These are phyloP conservation scores for Fagopyrum tataricum DNA, from an alignment of 148 eudicot species.

Conservation along the genomic window DNA sequence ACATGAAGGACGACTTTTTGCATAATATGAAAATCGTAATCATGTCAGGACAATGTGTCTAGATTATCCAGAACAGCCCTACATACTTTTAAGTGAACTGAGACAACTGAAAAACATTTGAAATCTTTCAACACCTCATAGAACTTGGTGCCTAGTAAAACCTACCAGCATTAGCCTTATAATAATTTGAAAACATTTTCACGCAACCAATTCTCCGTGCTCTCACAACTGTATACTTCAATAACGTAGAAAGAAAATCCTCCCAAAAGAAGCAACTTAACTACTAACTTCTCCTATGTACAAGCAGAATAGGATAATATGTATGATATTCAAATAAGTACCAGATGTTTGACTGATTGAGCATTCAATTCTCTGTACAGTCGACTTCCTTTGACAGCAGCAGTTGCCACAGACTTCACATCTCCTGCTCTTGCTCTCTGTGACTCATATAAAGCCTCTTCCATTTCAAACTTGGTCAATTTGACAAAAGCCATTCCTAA, in stretches of 20 bases:
- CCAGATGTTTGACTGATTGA: slow-evolving; percentile 69
- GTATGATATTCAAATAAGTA: slow-evolving; percentile 13
- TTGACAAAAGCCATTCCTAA: slow-evolving; percentile 15
- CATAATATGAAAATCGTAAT: neutral
- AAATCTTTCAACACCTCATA: neutral
- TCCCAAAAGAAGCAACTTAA: neutral
- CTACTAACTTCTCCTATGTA: neutral
- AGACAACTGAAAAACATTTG: too few species aligned
- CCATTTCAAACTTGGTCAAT: slow-evolving; percentile 13
- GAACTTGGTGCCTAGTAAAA: neutral
- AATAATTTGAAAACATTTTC: neutral
- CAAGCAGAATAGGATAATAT: neutral
- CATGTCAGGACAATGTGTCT: neutral
- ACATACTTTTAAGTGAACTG: too few species aligned
- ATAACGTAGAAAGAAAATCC: neutral
- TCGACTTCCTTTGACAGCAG: slow-evolving; percentile 72
- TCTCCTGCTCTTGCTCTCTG: slow-evolving; percentile 52
- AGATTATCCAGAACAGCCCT: neutral
- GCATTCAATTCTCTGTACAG: slow-evolving; percentile 63
- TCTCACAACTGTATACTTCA: neutral
- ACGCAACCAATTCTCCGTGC: neutral
- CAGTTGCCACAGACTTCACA: slow-evolving; percentile 62
- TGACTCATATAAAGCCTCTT: slow-evolving; percentile 33
- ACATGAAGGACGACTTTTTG: neutral
- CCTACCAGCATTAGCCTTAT: neutral